phyloP scores from a whole-genome alignment of 768 basidiomycete genomes.

The Astraeus odoratus region DNA sequence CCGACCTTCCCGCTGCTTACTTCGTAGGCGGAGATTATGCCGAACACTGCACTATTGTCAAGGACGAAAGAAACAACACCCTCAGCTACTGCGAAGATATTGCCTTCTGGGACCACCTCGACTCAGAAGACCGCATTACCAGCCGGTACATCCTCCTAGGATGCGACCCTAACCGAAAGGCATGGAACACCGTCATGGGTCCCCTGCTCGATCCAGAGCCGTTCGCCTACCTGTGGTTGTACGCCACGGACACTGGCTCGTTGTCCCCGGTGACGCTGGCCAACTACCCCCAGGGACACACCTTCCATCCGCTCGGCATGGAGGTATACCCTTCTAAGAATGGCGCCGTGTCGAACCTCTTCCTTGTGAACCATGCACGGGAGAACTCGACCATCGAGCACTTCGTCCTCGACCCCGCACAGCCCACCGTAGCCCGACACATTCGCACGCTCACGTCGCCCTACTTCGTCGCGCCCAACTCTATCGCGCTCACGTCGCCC shows the following conservation, averaged over 20 bases:
- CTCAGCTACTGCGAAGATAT: slow-evolving; percentile 58
- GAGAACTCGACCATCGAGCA: slow-evolving; percentile 59
- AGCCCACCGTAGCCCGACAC: slow-evolving; percentile 40
- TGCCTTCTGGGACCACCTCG: slow-evolving; percentile 54
- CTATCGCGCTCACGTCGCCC: slow-evolving; percentile 57
- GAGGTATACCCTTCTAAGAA: slow-evolving; percentile 47
- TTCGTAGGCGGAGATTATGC: slow-evolving; percentile 43
- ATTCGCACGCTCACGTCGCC: slow-evolving; percentile 54
- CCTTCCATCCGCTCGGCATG: slow-evolving; percentile 69
- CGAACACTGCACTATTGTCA: slow-evolving; percentile 38
- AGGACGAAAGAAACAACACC: slow-evolving; percentile 25
- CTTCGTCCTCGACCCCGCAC: slow-evolving; percentile 45
- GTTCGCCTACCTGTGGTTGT: slow-evolving; percentile 57
- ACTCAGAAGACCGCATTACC: slow-evolving; percentile 30
- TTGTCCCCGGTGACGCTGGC: slow-evolving; percentile 38
- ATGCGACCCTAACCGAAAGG: slow-evolving; percentile 39
- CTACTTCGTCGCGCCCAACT: slow-evolving; percentile 59
- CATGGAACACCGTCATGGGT: slow-evolving; percentile 77
- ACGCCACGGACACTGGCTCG: slow-evolving; percentile 23
- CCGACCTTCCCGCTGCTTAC: slow-evolving; percentile 44
- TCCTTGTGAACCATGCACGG: slow-evolving; percentile 65
- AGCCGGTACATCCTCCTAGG: slow-evolving; percentile 38
- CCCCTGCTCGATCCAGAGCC: slow-evolving; percentile 53
- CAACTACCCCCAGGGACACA: slow-evolving; percentile 48
- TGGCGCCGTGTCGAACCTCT: slow-evolving; percentile 48